These are phyloP conservation scores for Staphylotrichum longicolle DNA, from an alignment of 495 filamentous ascomycete species.

Conservation along the genomic window DNA sequence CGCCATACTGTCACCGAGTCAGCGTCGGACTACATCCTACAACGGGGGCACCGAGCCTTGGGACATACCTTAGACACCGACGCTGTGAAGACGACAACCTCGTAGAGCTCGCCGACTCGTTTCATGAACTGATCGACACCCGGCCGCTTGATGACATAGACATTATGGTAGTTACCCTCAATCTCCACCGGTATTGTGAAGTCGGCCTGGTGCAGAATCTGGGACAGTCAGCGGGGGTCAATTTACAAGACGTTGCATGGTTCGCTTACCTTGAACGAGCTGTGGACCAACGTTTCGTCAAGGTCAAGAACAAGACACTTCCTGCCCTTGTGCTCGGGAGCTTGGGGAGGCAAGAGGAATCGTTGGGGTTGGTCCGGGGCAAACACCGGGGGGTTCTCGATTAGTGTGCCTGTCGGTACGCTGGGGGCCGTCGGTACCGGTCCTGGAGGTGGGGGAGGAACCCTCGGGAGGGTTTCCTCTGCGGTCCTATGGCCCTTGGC, in stretches of 20 bases:
- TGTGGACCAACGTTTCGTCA: slow-evolving; percentile 98
- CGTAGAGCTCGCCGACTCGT: slow-evolving; percentile 93
- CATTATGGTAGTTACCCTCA: slow-evolving; percentile 97
- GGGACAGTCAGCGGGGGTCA: slow-evolving; percentile 21
- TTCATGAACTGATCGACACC: slow-evolving; percentile 99
- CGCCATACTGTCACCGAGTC: slow-evolving; percentile 71
- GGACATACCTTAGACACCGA: slow-evolving; percentile 90
- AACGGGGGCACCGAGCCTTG: no score
- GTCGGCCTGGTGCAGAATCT: slow-evolving; percentile 98
- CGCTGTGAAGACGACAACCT: slow-evolving; percentile 97
- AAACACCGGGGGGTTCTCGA: slow-evolving; percentile 34
- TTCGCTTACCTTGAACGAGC: slow-evolving; percentile 87
- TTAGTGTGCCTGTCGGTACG: slow-evolving; percentile 25
- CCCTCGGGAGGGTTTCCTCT: slow-evolving; percentile 42
- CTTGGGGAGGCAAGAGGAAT: slow-evolving; percentile 75
- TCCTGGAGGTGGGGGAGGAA: slow-evolving; percentile 61
- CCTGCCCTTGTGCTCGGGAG: slow-evolving; percentile 72
- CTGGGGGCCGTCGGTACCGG: slow-evolving; percentile 41
- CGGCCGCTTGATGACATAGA: slow-evolving; percentile 98
- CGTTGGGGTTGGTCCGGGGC: slow-evolving; percentile 52
- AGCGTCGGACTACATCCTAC: slow-evolving; percentile 5
- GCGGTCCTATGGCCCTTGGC: slow-evolving; percentile 24
- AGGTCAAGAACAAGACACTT: slow-evolving; percentile 96
- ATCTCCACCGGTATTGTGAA: slow-evolving; percentile 99
- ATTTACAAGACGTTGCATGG: no score